A percentile compares a stretch with the other conserved stretches of the same genome.
Conservation (phyloP, 495 filamentous ascomycete genomes). For the Friedmanniomyces simplex region DNA sequence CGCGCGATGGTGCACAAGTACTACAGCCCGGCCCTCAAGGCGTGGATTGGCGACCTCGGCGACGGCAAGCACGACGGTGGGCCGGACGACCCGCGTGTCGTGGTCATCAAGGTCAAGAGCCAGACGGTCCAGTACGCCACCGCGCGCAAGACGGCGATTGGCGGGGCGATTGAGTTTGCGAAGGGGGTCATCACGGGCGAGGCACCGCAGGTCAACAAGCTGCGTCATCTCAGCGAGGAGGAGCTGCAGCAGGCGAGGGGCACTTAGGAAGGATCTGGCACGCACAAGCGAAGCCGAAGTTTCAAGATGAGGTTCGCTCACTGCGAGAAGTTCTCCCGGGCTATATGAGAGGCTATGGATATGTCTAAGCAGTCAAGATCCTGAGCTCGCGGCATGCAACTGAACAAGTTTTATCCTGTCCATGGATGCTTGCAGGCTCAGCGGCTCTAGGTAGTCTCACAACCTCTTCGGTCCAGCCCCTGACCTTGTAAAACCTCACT, state of each 20-base stretch:
- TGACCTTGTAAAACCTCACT: no score
- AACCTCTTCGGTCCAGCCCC: no score
- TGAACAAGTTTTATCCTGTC: no score
- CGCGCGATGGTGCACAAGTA: conserved; percentile 59
- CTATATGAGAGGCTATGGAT: no score
- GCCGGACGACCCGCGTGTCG: conserved; percentile 69
- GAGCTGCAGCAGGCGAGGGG: conserved; percentile 43
- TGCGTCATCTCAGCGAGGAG: conserved; percentile 61
- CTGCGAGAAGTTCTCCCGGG: no score
- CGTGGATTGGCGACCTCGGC: conserved; percentile 85
- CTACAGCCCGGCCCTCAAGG: conserved; percentile 65
- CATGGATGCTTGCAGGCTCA: not conserved
- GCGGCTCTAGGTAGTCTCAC: no score
- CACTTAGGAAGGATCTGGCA: not conserved
- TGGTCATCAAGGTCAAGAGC: conserved; percentile 55
- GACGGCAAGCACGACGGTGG: conserved; percentile 81
- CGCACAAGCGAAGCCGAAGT: not conserved
- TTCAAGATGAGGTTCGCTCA: not conserved
- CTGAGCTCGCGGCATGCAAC: no score
- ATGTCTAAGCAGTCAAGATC: no score
- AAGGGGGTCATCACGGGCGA: conserved; percentile 66
- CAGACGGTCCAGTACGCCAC: conserved; percentile 54
- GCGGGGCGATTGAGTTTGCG: conserved; percentile 56
- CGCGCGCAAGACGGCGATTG: conserved; percentile 41
- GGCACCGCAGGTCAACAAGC: conserved; percentile 61